A percentile compares a stretch with the other conserved stretches of the same genome.
phyloP scores from a whole-genome alignment of 352 stramenopile genomes.

The Pythium rishiriense region DNA sequence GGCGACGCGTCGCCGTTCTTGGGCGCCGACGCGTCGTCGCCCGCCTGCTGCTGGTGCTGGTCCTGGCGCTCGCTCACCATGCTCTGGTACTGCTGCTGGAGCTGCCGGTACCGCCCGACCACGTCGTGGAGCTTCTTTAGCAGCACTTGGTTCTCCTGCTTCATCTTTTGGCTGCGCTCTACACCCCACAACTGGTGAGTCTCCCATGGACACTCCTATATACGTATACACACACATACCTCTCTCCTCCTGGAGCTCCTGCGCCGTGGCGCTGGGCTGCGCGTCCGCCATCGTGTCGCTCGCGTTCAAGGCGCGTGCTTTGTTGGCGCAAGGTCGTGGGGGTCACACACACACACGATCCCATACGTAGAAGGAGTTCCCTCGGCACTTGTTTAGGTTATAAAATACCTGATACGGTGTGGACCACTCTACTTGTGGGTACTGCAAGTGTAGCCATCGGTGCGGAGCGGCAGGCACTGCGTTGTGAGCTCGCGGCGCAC shows the following conservation, averaged over 20 bases:
- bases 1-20: constrained; percentile 21
- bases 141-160: constrained; percentile 59
- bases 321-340: constrained; percentile 13
- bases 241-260: constrained; percentile 27
- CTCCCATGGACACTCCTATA: too few species aligned
- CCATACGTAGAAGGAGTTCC: constrained; percentile 16
- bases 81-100: constrained; percentile 52
- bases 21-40: background rate
- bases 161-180: constrained; percentile 40
- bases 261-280: constrained; percentile 1
- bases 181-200: background rate
- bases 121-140: constrained; percentile 59
- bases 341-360: constrained; percentile 1
- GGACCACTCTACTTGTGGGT: constrained; percentile 5
- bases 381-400: constrained; percentile 11
- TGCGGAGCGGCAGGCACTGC: constrained; percentile 16
- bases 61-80: constrained; percentile 30
- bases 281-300: constrained; percentile 22
- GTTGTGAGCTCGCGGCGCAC: constrained; percentile 21
- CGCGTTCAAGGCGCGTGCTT: constrained; percentile 2
- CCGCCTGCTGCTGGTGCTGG: constrained; percentile 26
- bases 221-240: too few species aligned
- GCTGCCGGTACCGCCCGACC: constrained; percentile 47
- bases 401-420: background rate
- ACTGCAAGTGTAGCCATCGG: constrained; percentile 19